phyloP scores from a whole-genome alignment of 176 grass and related monocot genomes.

The Aegilops tauschii region DNA sequence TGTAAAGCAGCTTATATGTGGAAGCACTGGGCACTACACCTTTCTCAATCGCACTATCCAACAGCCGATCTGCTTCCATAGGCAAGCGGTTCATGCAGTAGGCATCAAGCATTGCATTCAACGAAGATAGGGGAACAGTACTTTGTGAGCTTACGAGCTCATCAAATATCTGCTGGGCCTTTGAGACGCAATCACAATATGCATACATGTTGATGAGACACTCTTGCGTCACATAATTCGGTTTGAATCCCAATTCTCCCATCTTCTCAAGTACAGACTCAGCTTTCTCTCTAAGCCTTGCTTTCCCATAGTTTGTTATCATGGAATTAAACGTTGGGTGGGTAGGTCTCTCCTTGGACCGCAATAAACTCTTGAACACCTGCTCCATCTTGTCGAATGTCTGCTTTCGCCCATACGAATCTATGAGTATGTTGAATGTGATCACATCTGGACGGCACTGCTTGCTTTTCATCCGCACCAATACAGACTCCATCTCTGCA shows the following conservation, averaged over 20 bases:
- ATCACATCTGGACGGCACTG: constrained; percentile 84
- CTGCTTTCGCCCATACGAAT: constrained; percentile 83
- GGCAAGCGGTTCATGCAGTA: constrained; percentile 87
- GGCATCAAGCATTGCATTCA: constrained; percentile 85
- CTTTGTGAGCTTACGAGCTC: constrained; percentile 58
- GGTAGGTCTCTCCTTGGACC: constrained; percentile 80
- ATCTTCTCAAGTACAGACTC: constrained; percentile 71
- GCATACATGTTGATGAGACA: constrained; percentile 78
- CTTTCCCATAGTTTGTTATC: constrained; percentile 97
- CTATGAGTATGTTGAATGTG: constrained; percentile 91
- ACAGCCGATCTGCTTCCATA: constrained; percentile 65
- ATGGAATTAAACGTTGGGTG: constrained; percentile 94
- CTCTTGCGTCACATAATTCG: constrained; percentile 76
- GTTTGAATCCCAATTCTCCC: constrained; percentile 77
- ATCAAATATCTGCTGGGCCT: constrained; percentile 70
- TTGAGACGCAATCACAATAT: constrained; percentile 67
- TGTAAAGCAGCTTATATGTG: constrained; percentile 96
- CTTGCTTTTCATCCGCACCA: constrained; percentile 79
- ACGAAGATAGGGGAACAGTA: constrained; percentile 53
- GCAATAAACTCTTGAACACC: constrained; percentile 84
- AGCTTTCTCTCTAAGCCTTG: constrained; percentile 77
- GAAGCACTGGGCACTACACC: constrained; percentile 55
- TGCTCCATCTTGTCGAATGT: constrained; percentile 97
- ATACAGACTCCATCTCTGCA: constrained; percentile 85
- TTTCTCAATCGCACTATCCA: constrained; percentile 57